Percentiles rank a stretch among this genome's conserved stretches.
These are phyloP conservation scores for Cryptococcus maquisensis DNA, from an alignment of 1,284 basidiomycete genomes.

Conservation along the genomic window DNA sequence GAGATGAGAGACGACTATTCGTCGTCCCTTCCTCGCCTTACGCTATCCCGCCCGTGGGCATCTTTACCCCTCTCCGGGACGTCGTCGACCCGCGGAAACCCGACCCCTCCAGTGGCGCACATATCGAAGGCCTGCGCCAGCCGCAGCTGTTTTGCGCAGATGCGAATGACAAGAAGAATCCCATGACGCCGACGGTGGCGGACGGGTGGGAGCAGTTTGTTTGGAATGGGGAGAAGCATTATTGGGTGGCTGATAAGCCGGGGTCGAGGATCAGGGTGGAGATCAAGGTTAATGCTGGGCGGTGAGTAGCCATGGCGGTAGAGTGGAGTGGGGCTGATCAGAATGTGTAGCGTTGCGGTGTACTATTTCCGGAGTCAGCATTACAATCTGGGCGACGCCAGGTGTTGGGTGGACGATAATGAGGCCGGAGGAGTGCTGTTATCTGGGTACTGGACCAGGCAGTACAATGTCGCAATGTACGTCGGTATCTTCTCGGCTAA, in stretches of 20 bases:
- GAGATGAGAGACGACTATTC: slow-evolving; percentile 34
- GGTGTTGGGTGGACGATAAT: slow-evolving; percentile 51
- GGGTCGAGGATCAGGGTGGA: slow-evolving; percentile 45
- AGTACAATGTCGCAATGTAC: slow-evolving; percentile 46
- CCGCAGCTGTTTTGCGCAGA: slow-evolving; percentile 47
- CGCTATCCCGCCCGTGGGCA: slow-evolving; percentile 30
- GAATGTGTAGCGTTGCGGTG: slow-evolving; percentile 40
- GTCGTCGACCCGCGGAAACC: slow-evolving; percentile 30
- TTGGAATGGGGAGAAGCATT: slow-evolving; percentile 48
- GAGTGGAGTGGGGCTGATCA: slow-evolving; percentile 5
- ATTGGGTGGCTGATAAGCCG: slow-evolving; percentile 39
- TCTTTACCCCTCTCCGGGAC: slow-evolving; percentile 41
- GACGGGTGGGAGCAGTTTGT: slow-evolving; percentile 44
- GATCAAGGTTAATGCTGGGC: slow-evolving; percentile 41
- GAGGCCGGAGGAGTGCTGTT: slow-evolving; percentile 39
- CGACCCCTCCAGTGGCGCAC: slow-evolving; percentile 28
- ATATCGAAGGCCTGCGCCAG: slow-evolving; percentile 35
- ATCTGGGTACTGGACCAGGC: slow-evolving; percentile 43
- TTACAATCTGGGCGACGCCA: slow-evolving; percentile 47
- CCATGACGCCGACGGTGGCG: slow-evolving; percentile 35
- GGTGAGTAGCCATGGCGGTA: slow-evolving; percentile 27
- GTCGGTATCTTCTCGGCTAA: slow-evolving; percentile 11
- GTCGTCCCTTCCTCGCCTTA: slow-evolving; percentile 38
- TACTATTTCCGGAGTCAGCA: slow-evolving; percentile 48
- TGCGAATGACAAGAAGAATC: slow-evolving; percentile 42